Percentiles rank a stretch among this genome's conserved stretches.
These are phyloP conservation scores for Priceomyces carsonii DNA, from an alignment of 805 yeast genomes.

Conservation along the genomic window DNA sequence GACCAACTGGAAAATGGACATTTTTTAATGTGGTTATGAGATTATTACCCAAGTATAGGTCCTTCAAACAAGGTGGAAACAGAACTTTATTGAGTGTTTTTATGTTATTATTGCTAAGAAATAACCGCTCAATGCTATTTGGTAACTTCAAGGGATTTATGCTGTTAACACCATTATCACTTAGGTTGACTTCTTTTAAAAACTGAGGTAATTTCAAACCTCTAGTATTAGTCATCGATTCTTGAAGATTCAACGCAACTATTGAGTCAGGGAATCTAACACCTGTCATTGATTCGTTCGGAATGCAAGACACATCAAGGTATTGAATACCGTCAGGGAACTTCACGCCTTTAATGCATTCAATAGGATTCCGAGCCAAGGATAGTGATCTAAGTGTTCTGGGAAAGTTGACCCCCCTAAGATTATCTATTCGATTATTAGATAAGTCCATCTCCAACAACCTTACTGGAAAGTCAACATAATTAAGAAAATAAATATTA, in stretches of 20 bases:
- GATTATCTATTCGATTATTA: conserved; percentile 39
- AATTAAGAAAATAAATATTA: conserved; percentile 37
- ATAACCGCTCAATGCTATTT: conserved; percentile 36
- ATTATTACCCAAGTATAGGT: conserved; percentile 43
- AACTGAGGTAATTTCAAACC: conserved; percentile 41
- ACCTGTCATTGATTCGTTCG: conserved; percentile 48
- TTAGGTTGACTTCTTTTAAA: conserved; percentile 31
- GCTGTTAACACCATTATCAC: conserved; percentile 44
- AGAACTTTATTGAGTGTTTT: conserved; percentile 45
- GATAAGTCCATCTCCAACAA: conserved; percentile 35
- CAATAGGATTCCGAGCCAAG: conserved; percentile 41
- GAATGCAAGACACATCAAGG: conserved; percentile 42
- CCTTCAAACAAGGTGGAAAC: conserved; percentile 35
- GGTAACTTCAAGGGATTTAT: conserved; percentile 47
- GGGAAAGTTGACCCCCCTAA: conserved; percentile 40
- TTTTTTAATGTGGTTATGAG: conserved; percentile 45
- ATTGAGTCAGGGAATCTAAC: conserved; percentile 45
- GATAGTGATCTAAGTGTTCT: conserved; percentile 27
- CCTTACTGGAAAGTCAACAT: conserved; percentile 37
- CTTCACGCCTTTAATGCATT: conserved; percentile 39
- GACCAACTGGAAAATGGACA: conserved; percentile 38
- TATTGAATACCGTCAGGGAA: conserved; percentile 39
- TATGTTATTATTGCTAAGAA: conserved; percentile 41
- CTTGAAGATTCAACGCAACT: conserved; percentile 37
- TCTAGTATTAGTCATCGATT: conserved; percentile 45